Evolutionary conservation across 1,284 basidiomycete genomes (phyloP).

Genomic region (Trichosporon sp.): DNA sequence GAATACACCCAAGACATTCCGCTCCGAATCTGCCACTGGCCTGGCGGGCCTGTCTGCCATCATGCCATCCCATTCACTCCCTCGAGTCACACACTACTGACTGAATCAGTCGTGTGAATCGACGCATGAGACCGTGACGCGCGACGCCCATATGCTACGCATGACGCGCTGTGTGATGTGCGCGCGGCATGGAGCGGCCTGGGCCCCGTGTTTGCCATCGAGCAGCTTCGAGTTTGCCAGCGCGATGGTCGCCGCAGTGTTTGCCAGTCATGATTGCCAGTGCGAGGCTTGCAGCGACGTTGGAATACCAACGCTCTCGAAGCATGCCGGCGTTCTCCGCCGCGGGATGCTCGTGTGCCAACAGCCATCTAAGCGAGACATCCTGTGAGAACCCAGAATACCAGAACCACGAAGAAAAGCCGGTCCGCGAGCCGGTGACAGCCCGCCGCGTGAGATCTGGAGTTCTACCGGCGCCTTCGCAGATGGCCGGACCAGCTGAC

Average conservation of each 20-base stretch:
- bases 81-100: background rate
- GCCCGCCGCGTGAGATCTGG: background rate
- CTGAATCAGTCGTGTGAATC: no score
- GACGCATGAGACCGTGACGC: background rate
- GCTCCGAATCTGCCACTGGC: background rate
- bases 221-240: background rate
- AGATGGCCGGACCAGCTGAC: background rate
- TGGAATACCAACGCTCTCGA: background rate
- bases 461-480: background rate
- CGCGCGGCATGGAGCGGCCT: background rate
- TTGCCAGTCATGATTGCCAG: background rate
- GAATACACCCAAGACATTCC: background rate
- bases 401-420: background rate
- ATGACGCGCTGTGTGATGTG: background rate
- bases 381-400: background rate
- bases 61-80: background rate
- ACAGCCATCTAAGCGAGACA: background rate
- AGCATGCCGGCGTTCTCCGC: background rate
- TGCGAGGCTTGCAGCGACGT: background rate
- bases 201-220: background rate
- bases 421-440: background rate
- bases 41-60: background rate
- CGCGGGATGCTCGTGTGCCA: background rate
- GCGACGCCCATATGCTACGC: no score
- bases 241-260: no score